A percentile compares a stretch with the other conserved stretches of the same genome.
Evolutionary conservation across 2,329 filamentous ascomycete genomes (phyloP).

Genomic region (Fusarium chlamydosporum): DNA sequence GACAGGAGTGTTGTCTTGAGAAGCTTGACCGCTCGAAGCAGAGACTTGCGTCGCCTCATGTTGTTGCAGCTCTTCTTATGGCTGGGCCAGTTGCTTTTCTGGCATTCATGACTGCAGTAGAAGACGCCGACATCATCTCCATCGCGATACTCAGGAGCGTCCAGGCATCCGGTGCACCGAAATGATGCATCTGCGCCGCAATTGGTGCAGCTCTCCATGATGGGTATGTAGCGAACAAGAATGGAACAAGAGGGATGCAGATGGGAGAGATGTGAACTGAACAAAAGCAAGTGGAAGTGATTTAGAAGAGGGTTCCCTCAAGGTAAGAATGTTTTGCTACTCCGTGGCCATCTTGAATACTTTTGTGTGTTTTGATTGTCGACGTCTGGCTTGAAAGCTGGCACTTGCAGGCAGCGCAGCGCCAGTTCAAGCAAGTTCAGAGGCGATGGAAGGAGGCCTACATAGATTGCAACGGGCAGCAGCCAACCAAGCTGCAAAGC

Average conservation of each 20-base stretch:
- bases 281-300: background rate
- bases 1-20: constrained; percentile 28
- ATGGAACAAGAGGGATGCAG: too few species aligned
- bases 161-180: background rate
- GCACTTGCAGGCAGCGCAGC: background rate
- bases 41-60: constrained; percentile 17
- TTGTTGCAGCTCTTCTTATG: constrained; percentile 27
- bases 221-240: background rate
- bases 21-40: constrained; percentile 15
- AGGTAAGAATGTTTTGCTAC: background rate
- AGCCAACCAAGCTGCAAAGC: background rate
- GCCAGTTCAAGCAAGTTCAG: background rate
- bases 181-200: constrained; percentile 17
- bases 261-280: background rate
- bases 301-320: background rate
- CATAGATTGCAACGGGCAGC: background rate
- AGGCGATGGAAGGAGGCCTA: background rate
- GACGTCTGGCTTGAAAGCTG: background rate
- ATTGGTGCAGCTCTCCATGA: constrained; percentile 23
- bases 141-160: constrained; percentile 27
- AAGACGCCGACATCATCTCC: constrained; percentile 18
- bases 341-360: background rate
- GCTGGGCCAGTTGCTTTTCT: constrained; percentile 12
- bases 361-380: background rate
- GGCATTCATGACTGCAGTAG: constrained; percentile 34